Evolutionary conservation across 2,329 filamentous ascomycete species (phyloP).

Genomic region (Rosellinia necatrix): DNA sequence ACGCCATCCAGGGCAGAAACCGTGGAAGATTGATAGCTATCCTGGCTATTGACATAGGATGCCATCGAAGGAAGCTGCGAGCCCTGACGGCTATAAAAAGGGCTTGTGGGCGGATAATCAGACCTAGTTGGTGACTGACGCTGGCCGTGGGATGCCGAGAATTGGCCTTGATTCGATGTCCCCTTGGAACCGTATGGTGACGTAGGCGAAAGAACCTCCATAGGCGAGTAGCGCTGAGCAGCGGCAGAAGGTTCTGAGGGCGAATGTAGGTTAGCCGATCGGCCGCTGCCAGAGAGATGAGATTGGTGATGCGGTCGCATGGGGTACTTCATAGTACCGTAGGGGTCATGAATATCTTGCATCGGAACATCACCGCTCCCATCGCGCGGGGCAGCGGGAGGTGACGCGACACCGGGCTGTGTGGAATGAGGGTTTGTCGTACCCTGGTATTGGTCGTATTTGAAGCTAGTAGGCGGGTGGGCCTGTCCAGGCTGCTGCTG

Average conservation of each 20-base stretch:
- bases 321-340: conserved; percentile 84
- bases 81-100: conserved; percentile 59
- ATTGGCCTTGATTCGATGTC: conserved; percentile 59
- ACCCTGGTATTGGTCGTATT: conserved; percentile 70
- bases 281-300: conserved; percentile 60
- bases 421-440: conserved; percentile 44
- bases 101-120: conserved; percentile 61
- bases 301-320: conserved; percentile 79
- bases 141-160: conserved; percentile 56
- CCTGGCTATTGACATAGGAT: conserved; percentile 69
- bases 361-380: conserved; percentile 79
- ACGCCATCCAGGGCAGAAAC: conserved; percentile 73
- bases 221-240: conserved; percentile 92
- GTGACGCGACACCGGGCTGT: conserved; percentile 46
- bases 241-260: conserved; percentile 78
- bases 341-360: conserved; percentile 84
- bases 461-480: conserved; percentile 63
- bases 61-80: conserved; percentile 77
- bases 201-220: conserved; percentile 84
- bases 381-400: conserved; percentile 62
- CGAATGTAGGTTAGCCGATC: conserved; percentile 69
- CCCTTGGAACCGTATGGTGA: conserved; percentile 74
- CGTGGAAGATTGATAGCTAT: conserved; percentile 74
- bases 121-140: conserved; percentile 81
- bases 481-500: conserved; percentile 37